Conservation (phyloP, 805 yeast genomes). For the Blastobotrys terrestris region DNA sequence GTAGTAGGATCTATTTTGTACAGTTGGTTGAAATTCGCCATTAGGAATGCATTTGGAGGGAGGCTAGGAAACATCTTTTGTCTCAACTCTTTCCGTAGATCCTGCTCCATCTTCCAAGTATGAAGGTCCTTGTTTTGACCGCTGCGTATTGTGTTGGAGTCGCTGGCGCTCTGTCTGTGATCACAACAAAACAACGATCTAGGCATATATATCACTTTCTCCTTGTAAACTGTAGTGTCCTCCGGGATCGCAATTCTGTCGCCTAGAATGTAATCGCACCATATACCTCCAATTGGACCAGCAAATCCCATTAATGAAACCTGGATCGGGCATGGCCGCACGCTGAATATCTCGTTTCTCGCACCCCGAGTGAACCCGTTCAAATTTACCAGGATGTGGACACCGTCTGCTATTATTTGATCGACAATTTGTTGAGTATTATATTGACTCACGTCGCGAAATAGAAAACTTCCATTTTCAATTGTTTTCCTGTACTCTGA, state of each 20-base stretch:
- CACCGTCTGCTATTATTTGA: slow-evolving; percentile 25
- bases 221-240: slow-evolving; percentile 18
- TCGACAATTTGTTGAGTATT: slow-evolving; percentile 22
- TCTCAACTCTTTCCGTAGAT: slow-evolving; percentile 20
- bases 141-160: slow-evolving; percentile 3
- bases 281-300: slow-evolving; percentile 28
- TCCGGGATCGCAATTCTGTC: slow-evolving; percentile 18
- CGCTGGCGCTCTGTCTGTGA: slow-evolving; percentile 30
- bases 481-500: slow-evolving; percentile 25
- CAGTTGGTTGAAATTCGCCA: slow-evolving; percentile 31
- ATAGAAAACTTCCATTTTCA: slow-evolving; percentile 21
- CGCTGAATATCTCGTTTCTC: slow-evolving; percentile 30
- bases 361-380: slow-evolving; percentile 33
- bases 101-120: slow-evolving; percentile 22
- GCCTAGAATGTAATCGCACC: slow-evolving; percentile 29
- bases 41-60: slow-evolving; percentile 21
- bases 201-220: slow-evolving; percentile 26
- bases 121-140: slow-evolving; percentile 3
- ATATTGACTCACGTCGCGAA: slow-evolving; percentile 24
- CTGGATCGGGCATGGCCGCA: slow-evolving; percentile 29
- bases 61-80: slow-evolving; percentile 24
- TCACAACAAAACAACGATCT: slow-evolving; percentile 31
- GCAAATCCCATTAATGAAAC: slow-evolving; percentile 32
- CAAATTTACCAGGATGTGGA: slow-evolving; percentile 29
- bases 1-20: slow-evolving; percentile 31